Evolutionary conservation across 495 filamentous ascomycete species (phyloP), one percentile per base, ranked within the genome.

Genomic region (Aspergillus bridgeri): DNA sequence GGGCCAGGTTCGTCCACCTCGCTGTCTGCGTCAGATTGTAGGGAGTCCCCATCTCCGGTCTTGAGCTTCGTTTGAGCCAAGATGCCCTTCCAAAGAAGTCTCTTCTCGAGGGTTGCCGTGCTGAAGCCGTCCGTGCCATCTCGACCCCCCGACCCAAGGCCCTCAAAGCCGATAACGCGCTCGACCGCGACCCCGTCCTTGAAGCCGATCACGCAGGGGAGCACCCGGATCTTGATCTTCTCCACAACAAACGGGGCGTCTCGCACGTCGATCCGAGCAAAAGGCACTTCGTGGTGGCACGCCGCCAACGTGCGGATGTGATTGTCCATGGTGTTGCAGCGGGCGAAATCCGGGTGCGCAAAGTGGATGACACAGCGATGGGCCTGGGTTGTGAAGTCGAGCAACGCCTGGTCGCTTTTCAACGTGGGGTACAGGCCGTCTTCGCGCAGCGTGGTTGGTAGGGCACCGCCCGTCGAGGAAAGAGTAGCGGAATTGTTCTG

Each of bases 171-270:
- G 53, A 90, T 74, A 6, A 92, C 81, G 33, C 88, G 69, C 62
- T 89, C 88, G 43, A 84, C 81, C 2, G 77, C 76, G 42, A 87
- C 70, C 5, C 88, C 89, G 69, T 89, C 83, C 50, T 85, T 73
- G 60, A 91, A 91, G 21, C 82, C 83, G 60, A 92, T 81, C 52
- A 92, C 85, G 62, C 89, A 92, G 0, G 89, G 89, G 43, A 92
- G 66, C 1, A 91, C 84, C 57, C 84, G 73, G 8, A 92, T 79
- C 48, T 83, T 84, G 48, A 92, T 65, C 56, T 85, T 89, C 59
- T 83, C 81, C 11, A 89, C 86, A 20, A 92, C 68, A 55, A 91
- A 92, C 0, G 88, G 86, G 43, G 86, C 86, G 51, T 89, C 84
- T 38, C 85, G 84, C 46, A 91, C 89, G 62, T 87, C 82, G 18